phyloP scores from a whole-genome alignment of 257 asterid species.

The Paulownia fortunei region DNA sequence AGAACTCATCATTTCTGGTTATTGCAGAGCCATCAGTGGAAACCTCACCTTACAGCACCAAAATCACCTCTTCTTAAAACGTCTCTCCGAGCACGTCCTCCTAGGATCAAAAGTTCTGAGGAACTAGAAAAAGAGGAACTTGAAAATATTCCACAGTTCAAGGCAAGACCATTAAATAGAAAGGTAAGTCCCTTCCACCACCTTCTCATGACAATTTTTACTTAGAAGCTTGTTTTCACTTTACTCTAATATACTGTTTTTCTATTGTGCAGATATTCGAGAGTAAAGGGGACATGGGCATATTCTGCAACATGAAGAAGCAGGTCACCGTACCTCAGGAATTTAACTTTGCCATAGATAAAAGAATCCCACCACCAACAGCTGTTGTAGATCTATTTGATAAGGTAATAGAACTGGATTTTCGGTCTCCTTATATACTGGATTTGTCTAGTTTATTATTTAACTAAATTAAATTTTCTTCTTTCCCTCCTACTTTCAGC shows the following conservation, averaged over 20 bases:
- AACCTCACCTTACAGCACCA: constrained; percentile 81
- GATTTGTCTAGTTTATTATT: neutral
- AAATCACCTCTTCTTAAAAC: constrained; percentile 86
- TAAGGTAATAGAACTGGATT: constrained; percentile 46
- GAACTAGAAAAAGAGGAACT: constrained; percentile 81
- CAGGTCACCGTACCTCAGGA: constrained; percentile 86
- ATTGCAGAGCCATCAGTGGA: constrained; percentile 72
- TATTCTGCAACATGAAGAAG: constrained; percentile 74
- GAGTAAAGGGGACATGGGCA: constrained; percentile 90
- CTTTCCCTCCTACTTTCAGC: constrained; percentile 47
- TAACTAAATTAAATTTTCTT: neutral
- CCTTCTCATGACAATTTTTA: neutral
- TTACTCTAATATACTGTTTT: neutral
- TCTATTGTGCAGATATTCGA: constrained; percentile 70
- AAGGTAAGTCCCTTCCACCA: constrained; percentile 51
- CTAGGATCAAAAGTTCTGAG: constrained; percentile 65
- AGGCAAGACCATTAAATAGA: constrained; percentile 87
- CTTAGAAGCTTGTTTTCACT: neutral
- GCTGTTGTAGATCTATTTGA: constrained; percentile 77
- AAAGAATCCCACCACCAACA: constrained; percentile 80
- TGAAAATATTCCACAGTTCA: constrained; percentile 80
- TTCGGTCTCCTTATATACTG: neutral
- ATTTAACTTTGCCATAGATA: constrained; percentile 84
- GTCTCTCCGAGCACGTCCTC: constrained; percentile 82
- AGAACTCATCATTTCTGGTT: neutral